A percentile compares a stretch with the other conserved stretches of the same genome.
phyloP scores from a whole-genome alignment of 2,329 filamentous ascomycete species.

The Epichloe festucae region DNA sequence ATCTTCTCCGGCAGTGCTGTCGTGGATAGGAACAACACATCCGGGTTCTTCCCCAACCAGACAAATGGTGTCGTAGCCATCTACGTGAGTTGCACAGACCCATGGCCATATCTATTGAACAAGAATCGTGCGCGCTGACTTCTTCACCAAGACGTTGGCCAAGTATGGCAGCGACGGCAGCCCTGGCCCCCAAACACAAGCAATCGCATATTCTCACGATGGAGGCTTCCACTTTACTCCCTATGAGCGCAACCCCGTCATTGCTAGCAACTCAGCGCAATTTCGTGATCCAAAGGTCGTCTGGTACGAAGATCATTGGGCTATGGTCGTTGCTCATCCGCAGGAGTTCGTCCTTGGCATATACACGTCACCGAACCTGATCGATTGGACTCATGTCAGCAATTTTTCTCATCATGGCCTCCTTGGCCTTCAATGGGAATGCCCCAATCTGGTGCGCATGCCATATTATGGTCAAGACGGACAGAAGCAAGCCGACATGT shows the following conservation, averaged over 20 bases:
- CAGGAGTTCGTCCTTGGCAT: constrained; percentile 44
- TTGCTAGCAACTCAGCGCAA: constrained; percentile 37
- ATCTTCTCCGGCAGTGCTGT: constrained; percentile 45
- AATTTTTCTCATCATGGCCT: constrained; percentile 44
- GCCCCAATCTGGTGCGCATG: constrained; percentile 47
- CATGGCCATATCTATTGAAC: too few species aligned
- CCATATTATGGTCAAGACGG: constrained; percentile 25
- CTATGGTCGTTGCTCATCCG: constrained; percentile 40
- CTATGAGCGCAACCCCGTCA: constrained; percentile 47
- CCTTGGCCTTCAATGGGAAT: constrained; percentile 47
- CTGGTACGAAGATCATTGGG: constrained; percentile 43
- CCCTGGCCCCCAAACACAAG: constrained; percentile 33
- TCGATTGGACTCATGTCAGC: constrained; percentile 35
- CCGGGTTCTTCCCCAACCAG: constrained; percentile 49
- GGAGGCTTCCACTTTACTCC: constrained; percentile 48
- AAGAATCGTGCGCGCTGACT: not conserved
- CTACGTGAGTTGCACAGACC: constrained; percentile 14
- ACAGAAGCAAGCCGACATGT: constrained; percentile 15
- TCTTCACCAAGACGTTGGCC: constrained; percentile 12
- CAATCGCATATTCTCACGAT: constrained; percentile 48
- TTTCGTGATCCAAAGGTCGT: constrained; percentile 57
- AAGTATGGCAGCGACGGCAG: not conserved
- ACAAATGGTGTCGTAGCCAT: constrained; percentile 47
- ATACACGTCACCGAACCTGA: constrained; percentile 46
- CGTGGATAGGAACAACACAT: constrained; percentile 50